Base-by-base conservation (phyloP, 73 alveolate genomes). In the Stentor roeselii region DNA sequence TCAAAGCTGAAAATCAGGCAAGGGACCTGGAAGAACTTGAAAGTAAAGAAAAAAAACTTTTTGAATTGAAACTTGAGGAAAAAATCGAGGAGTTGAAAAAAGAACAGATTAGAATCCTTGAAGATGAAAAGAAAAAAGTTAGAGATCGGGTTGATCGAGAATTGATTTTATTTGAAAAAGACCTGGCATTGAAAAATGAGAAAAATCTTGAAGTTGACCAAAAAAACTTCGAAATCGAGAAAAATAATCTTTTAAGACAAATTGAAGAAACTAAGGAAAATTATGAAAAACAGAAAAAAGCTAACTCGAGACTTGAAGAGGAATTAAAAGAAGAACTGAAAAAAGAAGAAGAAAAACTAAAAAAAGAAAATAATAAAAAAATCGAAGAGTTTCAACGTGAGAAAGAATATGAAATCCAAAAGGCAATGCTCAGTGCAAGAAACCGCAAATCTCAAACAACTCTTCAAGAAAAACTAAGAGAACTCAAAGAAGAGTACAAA, bases 11-110 rank as follows among this genome's bases (percentile, higher is more conserved):
- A 3, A 0, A 6, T 21, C 14, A 21, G 41, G 31, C n/a, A 3
- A 78, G 42, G 42, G 67, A 78, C 50, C 50, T 39, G n/a, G 75
- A 31, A 34, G 78, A 42, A 6, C 42, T n/a, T 36, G 86, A 78
- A 59, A 15, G 30, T 3, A 39, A 78, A 6, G 86, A 78, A 78
- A 78, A 60, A 40, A 78, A 78, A 36, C 30, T 32, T 32, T 35
- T 78, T 0, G 75, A 27, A 36, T 3, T 15, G 11, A 78, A 32
- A 39, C 36, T 59, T 27, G 78, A 78, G 39, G 42, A 0, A 3
- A 78, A 78, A 31, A 1, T 67, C 0, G 37, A 32, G 34, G 80
- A 67, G 14, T 21, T 67, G 11, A 67, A 67, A 67, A 40, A n/a
- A 67, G 80, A 67, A 67, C n/a, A 67, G 21, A 32, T 21, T 67